phyloP scores from a whole-genome alignment of 768 basidiomycete genomes.

The Scleroderma citrinum region DNA sequence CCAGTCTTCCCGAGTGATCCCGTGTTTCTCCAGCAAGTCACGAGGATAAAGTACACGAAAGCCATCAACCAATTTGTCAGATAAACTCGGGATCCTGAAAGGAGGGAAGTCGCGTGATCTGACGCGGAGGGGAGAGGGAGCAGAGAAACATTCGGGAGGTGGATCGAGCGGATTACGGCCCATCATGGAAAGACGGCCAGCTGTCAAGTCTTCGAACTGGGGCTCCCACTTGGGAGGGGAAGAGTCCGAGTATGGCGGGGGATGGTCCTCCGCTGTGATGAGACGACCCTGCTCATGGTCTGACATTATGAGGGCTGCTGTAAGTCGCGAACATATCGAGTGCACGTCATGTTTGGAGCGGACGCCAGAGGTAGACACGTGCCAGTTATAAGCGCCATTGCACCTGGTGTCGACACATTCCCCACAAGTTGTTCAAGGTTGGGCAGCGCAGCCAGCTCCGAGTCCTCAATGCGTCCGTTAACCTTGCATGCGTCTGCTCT shows the following conservation, averaged over 20 bases:
- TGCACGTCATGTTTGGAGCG: no score
- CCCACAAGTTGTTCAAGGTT: neutral
- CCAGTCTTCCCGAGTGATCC: slow-evolving; percentile 23
- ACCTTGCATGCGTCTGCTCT: slow-evolving; percentile 71
- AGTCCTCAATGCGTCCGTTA: slow-evolving; percentile 49
- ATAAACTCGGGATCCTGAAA: slow-evolving; percentile 20
- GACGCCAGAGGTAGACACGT: slow-evolving; percentile 1
- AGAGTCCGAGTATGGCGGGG: slow-evolving; percentile 5
- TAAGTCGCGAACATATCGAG: neutral
- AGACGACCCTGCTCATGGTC: neutral
- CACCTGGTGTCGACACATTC: neutral
- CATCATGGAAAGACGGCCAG: neutral
- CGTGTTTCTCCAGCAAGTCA: slow-evolving; percentile 22
- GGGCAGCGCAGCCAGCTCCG: neutral
- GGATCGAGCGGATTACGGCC: slow-evolving; percentile 24
- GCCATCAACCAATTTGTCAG: slow-evolving; percentile 16
- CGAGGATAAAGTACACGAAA: slow-evolving; percentile 23
- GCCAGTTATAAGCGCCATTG: slow-evolving; percentile 1
- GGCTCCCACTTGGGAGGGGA: slow-evolving; percentile 26
- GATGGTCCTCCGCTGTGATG: neutral
- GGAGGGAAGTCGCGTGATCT: slow-evolving; percentile 22
- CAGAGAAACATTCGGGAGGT: slow-evolving; percentile 26
- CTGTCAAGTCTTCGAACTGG: slow-evolving; percentile 18
- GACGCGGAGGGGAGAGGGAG: slow-evolving; percentile 21
- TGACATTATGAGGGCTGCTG: neutral